Evolutionary conservation across 208 protist species (phyloP).

Genomic region (Trypanosoma brucei): DNA sequence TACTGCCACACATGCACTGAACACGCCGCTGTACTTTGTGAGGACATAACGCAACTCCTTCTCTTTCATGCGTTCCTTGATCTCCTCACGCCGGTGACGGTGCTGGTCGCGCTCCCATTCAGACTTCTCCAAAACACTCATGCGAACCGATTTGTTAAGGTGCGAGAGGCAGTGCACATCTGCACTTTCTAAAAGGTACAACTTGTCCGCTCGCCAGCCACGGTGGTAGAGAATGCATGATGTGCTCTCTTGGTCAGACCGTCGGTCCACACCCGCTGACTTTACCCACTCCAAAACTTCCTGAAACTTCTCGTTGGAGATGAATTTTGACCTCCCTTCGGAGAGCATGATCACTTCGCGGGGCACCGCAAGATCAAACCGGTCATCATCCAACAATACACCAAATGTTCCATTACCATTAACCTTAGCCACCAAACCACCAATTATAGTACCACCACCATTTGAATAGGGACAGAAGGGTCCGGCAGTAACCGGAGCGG

Average conservation of each 20-base stretch:
- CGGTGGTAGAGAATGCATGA: constrained; percentile 75
- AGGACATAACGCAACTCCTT: constrained; percentile 77
- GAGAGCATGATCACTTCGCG: constrained; percentile 56
- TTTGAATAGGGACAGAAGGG: constrained; percentile 1
- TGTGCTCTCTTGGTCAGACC: constrained; percentile 65
- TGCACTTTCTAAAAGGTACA: constrained; percentile 71
- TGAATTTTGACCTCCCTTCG: constrained; percentile 53
- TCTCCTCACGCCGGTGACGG: constrained; percentile 71
- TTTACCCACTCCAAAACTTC: constrained; percentile 76
- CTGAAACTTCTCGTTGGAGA: constrained; percentile 40
- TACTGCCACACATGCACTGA: constrained; percentile 79
- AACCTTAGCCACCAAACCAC: constrained; percentile 68
- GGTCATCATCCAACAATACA: constrained; percentile 83
- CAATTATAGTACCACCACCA: constrained; percentile 31
- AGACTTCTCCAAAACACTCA: constrained; percentile 84
- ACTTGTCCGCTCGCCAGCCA: constrained; percentile 77
- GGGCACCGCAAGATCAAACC: constrained; percentile 70
- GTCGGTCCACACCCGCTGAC: constrained; percentile 53
- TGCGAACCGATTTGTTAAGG: constrained; percentile 68
- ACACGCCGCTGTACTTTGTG: constrained; percentile 83
- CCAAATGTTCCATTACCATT: constrained; percentile 75
- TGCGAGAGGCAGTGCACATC: constrained; percentile 72
- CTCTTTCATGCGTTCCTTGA: constrained; percentile 84
- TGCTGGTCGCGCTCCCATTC: constrained; percentile 88
- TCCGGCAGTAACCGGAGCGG: not conserved